Percentiles rank a stretch among this genome's conserved stretches.
phyloP scores from a whole-genome alignment of 1,139 yeast species.

The Kodamaea sp. region DNA sequence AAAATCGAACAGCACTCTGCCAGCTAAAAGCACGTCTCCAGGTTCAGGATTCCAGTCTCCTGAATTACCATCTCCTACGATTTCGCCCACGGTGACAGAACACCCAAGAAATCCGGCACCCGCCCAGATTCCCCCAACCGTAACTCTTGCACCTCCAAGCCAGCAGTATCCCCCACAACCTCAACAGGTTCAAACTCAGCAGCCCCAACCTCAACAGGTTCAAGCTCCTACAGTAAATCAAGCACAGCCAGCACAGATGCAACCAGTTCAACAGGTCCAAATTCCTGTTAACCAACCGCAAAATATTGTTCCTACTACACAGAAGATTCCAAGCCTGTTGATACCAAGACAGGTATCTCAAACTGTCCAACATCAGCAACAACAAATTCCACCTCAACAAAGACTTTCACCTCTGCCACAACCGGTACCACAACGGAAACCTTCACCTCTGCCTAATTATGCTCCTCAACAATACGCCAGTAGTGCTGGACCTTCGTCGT shows the following conservation, averaged over 20 bases:
- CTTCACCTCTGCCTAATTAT: no score
- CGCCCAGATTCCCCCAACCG: conserved; percentile 6
- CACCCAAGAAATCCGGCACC: conserved; percentile 2
- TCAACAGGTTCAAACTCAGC: neutral
- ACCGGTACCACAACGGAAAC: no score
- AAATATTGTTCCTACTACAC: neutral
- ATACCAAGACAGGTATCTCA: conserved; percentile 1
- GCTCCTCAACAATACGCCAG: no score
- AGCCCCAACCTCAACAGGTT: conserved; percentile 1
- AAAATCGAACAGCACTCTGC: neutral
- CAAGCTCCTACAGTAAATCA: conserved; percentile 6
- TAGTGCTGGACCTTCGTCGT: no score
- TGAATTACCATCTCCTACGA: conserved; percentile 8
- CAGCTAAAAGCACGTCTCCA: no score
- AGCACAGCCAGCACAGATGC: no score
- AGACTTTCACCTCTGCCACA: no score
- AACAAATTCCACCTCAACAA: conserved; percentile 4
- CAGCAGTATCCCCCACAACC: conserved; percentile 1
- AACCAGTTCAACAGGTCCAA: conserved; percentile 1
- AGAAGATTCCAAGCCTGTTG: neutral
- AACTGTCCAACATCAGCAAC: conserved; percentile 2
- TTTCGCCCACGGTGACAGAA: conserved; percentile 2
- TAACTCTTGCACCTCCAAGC: conserved; percentile 5
- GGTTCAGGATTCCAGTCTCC: no score
- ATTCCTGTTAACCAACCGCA: conserved; percentile 6